Evolutionary conservation across 140 eudicot genomes (phyloP).

Genomic region (Cichorium intybus): DNA sequence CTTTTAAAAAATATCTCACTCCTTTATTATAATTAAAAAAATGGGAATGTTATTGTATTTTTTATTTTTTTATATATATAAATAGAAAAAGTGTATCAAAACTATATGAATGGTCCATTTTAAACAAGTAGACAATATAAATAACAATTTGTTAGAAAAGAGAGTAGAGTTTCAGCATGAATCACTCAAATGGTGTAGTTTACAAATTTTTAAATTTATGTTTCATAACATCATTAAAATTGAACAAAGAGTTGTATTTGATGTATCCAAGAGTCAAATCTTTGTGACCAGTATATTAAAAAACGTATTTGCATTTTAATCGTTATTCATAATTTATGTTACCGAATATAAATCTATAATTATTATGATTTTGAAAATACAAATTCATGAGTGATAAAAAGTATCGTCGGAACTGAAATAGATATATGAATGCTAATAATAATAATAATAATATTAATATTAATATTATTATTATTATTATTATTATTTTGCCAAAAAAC

Average conservation of each 20-base stretch:
- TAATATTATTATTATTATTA: background rate
- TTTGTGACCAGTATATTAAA: no score
- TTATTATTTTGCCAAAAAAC: background rate
- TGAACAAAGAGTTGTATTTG: no score
- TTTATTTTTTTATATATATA: background rate
- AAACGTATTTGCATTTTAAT: no score
- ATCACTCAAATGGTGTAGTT: no score
- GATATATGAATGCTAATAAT: background rate
- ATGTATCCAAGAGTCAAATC: no score
- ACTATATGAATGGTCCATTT: background rate
- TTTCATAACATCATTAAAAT: no score
- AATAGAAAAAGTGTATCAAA: background rate
- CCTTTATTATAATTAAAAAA: background rate
- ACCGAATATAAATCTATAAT: background rate
- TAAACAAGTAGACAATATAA: background rate
- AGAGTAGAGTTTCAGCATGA: no score
- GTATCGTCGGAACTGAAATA: background rate
- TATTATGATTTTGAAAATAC: no score
- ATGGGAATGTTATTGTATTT: background rate
- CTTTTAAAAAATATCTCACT: constrained; percentile 2
- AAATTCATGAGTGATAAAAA: no score
- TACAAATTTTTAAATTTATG: no score
- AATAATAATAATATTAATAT: background rate
- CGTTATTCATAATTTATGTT: background rate
- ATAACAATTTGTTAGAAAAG: no score